These are phyloP conservation scores for Rhododendron molle DNA, from an alignment of 148 eudicot genomes.

Conservation along the genomic window DNA sequence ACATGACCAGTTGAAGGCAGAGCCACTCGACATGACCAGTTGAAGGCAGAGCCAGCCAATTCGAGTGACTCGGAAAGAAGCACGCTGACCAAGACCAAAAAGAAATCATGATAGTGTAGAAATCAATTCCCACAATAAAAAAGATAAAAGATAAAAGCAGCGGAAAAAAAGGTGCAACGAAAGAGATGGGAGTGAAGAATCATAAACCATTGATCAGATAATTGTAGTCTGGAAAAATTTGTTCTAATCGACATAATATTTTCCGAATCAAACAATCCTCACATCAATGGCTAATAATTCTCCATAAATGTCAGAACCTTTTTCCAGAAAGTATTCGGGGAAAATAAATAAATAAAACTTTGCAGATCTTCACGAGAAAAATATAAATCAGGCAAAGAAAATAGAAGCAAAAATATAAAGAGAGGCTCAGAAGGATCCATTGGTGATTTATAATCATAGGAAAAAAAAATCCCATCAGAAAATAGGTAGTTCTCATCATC, in stretches of 20 bases:
- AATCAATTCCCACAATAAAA: no score
- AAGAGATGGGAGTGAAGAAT: not conserved
- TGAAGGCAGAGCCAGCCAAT: no score
- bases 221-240: conserved; percentile 48
- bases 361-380: not conserved
- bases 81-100: no score
- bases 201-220: conserved; percentile 40
- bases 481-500: conserved; percentile 49
- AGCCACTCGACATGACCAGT: no score
- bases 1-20: no score
- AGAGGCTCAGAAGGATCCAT: conserved; percentile 60
- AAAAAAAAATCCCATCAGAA: conserved; percentile 27
- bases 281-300: conserved; percentile 21
- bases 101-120: no score
- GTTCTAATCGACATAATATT: conserved; percentile 25
- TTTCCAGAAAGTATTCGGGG: no score
- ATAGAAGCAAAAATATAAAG: not conserved
- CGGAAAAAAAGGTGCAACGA: no score
- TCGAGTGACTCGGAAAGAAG: no score
- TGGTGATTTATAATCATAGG: conserved; percentile 38
- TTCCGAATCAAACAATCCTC: conserved; percentile 33
- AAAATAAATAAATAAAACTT: not conserved
- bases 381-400: not conserved
- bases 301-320: not conserved
- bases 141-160: not conserved